A percentile compares a stretch with the other conserved stretches of the same genome.
Conservation (phyloP, 2,329 filamentous ascomycete genomes). For the Venturia oleaginea region DNA sequence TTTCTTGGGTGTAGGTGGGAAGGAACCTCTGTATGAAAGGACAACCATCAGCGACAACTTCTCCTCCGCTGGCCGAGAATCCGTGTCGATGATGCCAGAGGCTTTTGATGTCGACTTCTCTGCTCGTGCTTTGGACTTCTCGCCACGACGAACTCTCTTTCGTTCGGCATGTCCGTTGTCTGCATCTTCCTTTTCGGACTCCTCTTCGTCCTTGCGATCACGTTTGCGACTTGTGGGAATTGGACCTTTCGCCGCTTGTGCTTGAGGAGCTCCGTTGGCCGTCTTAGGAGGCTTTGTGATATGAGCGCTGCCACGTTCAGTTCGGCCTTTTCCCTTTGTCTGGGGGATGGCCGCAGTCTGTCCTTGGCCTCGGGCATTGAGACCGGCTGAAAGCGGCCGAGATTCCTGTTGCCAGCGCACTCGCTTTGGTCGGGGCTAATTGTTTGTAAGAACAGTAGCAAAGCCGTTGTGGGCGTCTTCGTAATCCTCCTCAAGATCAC, state of each 20-base stretch:
- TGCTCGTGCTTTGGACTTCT: too few species aligned
- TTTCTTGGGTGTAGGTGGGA: neutral
- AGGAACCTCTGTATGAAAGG: neutral
- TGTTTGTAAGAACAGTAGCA: too few species aligned
- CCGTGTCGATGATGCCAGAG: too few species aligned
- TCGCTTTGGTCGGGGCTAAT: neutral
- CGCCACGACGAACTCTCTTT: too few species aligned
- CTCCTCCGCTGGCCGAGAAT: neutral
- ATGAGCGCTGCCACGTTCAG: neutral
- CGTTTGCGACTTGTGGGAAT: neutral
- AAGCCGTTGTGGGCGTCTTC: too few species aligned
- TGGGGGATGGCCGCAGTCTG: neutral
- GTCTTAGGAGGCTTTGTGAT: too few species aligned
- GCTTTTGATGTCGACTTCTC: too few species aligned
- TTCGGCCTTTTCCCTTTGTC: too few species aligned
- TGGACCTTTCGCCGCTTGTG: neutral
- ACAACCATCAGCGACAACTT: neutral
- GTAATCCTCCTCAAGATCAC: too few species aligned
- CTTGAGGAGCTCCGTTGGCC: too few species aligned
- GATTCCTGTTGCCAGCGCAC: neutral
- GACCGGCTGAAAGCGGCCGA: neutral
- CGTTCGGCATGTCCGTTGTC: neutral
- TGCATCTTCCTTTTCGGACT: neutral
- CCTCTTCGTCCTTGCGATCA: neutral
- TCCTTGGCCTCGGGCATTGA: neutral